Evolutionary conservation across 2,329 filamentous ascomycete genomes (phyloP), one percentile per base, ranked within the genome.

Genomic region (Fusarium oxysporum): DNA sequence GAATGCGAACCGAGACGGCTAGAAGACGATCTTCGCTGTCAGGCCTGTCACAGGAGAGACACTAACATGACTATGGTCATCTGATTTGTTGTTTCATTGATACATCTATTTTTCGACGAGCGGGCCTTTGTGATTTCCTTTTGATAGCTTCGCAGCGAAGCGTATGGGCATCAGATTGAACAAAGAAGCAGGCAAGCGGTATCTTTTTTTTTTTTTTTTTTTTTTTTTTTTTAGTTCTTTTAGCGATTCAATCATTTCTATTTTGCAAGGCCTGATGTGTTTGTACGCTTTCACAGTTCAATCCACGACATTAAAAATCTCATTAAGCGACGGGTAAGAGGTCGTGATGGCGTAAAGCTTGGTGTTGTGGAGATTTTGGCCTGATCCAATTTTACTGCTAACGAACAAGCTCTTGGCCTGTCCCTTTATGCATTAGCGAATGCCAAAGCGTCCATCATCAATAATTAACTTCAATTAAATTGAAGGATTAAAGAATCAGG

Each of bases 1-100:
- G 75, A 33, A 77, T 77, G 73, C 37, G 70, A 28, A 57, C 60
- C 0, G 75, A 77, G 41, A 70, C 60, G 44, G 40, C 58, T 51
- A 55, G 71, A 12, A 74, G 71, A 40, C 50, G 71, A 7, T 73
- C 71, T 1, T 67, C 61, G 4, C 16, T 67, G 23, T 67, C 65
- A 4, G 65, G 28, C 4, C 28, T 48, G 12, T 67, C 64, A 2
- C 64, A 45, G 11, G 23, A 11, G 1, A 2, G 19, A 13, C 28
- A 12, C 9, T 53, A 11, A 37, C 2, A 28, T 12, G 2, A 6
- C 6, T 16, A 2, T 9, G 5, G 9, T 12, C 19, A 16, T 6
- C 0, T 8, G n/a, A 28, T 53, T 6, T 2, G 5, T 2, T 28
- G 32, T 28, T 53, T 8, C 3, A 8, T 28, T 21, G 21, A 13